A percentile compares a stretch with the other conserved stretches of the same genome.
phyloP scores from a whole-genome alignment of 2,329 filamentous ascomycete species.

The Penicillium concentricum region DNA sequence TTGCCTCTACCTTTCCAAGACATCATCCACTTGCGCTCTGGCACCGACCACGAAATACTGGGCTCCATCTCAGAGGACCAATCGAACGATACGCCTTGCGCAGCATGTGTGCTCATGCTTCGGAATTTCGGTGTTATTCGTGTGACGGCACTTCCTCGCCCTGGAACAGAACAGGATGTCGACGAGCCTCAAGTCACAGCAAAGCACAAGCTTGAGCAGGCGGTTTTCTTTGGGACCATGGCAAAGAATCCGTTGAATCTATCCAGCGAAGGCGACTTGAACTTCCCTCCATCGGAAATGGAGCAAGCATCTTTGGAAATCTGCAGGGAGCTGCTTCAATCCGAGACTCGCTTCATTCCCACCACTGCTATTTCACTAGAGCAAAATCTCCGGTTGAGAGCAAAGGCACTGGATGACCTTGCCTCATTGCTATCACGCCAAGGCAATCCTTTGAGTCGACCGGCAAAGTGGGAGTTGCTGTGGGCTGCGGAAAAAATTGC shows the following conservation, averaged over 20 bases:
- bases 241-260: conserved; percentile 87
- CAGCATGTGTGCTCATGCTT: conserved; percentile 55
- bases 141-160: conserved; percentile 44
- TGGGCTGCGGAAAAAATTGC: conserved; percentile 88
- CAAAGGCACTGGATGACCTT: conserved; percentile 71
- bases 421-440: conserved; percentile 68
- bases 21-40: conserved; percentile 70
- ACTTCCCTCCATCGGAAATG: conserved; percentile 69
- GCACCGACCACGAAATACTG: conserved; percentile 50
- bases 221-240: conserved; percentile 84
- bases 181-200: conserved; percentile 62
- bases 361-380: conserved; percentile 73
- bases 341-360: conserved; percentile 71
- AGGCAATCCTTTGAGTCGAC: conserved; percentile 61
- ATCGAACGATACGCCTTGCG: conserved; percentile 37
- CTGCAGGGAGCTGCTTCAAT: conserved; percentile 78
- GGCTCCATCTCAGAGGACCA: conserved; percentile 51
- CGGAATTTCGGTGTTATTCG: conserved; percentile 59
- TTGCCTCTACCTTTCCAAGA: conserved; percentile 76
- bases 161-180: conserved; percentile 47
- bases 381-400: conserved; percentile 72
- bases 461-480: conserved; percentile 76
- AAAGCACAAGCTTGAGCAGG: conserved; percentile 88
- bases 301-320: conserved; percentile 73
- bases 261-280: conserved; percentile 62